These are phyloP conservation scores for Tolypocladium amazonense DNA, from an alignment of 2,329 filamentous ascomycete species.

Conservation along the genomic window DNA sequence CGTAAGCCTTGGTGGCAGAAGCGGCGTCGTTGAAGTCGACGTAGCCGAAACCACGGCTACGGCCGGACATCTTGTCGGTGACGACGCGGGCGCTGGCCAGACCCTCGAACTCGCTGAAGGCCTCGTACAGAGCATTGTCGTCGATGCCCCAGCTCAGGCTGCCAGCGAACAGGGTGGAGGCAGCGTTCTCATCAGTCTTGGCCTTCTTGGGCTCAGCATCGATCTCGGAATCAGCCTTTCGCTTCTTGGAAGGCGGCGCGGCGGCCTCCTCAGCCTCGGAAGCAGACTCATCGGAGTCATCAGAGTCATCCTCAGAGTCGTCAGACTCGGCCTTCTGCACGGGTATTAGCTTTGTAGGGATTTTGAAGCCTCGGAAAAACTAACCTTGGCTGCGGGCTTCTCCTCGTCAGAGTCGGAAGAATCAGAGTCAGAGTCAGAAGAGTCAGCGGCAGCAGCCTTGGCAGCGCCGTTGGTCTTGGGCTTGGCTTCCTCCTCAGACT, in stretches of 20 bases:
- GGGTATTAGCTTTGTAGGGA: not conserved
- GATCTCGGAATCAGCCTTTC: conserved; percentile 37
- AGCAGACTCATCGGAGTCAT: conserved; percentile 19
- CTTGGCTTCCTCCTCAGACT: conserved; percentile 24
- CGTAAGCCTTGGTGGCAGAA: conserved; percentile 60
- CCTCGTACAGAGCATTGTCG: conserved; percentile 67
- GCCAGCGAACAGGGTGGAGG: conserved; percentile 70
- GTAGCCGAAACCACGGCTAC: conserved; percentile 89
- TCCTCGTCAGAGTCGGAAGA: conserved; percentile 17
- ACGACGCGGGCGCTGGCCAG: conserved; percentile 68
- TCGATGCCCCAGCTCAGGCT: conserved; percentile 88
- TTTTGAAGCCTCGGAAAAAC: conserved; percentile 2
- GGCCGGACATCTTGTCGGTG: conserved; percentile 68
- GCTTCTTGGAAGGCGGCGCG: conserved; percentile 33
- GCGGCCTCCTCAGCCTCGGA: conserved; percentile 26
- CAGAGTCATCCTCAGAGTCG: conserved; percentile 18
- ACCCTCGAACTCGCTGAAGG: conserved; percentile 72
- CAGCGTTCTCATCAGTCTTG: conserved; percentile 41
- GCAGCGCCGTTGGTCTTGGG: conserved; percentile 7
- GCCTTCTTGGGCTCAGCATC: conserved; percentile 52
- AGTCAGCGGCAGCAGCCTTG: conserved; percentile 21
- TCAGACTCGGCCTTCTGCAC: not conserved
- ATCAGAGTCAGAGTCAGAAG: conserved; percentile 21
- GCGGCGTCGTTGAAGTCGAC: conserved; percentile 69
- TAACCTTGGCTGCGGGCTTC: conserved; percentile 17